These are phyloP conservation scores for Botrytis tulipae DNA, from an alignment of 2,329 filamentous ascomycete species.

Conservation along the genomic window DNA sequence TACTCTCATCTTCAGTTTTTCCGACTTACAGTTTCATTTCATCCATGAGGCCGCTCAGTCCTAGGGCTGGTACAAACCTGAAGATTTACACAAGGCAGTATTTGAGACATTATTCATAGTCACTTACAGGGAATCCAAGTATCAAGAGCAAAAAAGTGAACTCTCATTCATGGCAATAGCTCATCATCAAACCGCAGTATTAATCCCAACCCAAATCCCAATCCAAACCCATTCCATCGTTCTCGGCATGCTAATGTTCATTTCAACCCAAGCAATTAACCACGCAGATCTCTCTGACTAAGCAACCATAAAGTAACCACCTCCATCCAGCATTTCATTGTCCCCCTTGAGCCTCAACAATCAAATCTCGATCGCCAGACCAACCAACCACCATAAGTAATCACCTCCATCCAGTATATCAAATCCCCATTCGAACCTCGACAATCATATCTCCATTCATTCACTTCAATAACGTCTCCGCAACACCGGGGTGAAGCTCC, in stretches of 20 bases:
- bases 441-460: neutral
- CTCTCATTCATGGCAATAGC: neutral
- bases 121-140: neutral
- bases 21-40: too few species aligned
- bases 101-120: neutral
- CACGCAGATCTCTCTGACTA: neutral
- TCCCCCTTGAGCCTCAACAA: neutral
- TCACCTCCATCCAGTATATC: neutral
- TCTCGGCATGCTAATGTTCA: neutral
- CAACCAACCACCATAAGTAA: too few species aligned
- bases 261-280: neutral
- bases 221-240: neutral
- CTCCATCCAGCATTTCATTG: neutral
- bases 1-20: too few species aligned
- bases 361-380: neutral
- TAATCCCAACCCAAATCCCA: too few species aligned
- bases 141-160: neutral
- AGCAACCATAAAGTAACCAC: neutral
- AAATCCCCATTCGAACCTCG: neutral
- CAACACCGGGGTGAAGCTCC: neutral
- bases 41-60: too few species aligned
- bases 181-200: neutral
- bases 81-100: neutral
- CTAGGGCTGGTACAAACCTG: too few species aligned
- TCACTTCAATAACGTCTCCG: conserved; percentile 1